A percentile compares a stretch with the other conserved stretches of the same genome.
Conservation (phyloP, 2,329 filamentous ascomycete species). For the Fusarium praegraminearum region DNA sequence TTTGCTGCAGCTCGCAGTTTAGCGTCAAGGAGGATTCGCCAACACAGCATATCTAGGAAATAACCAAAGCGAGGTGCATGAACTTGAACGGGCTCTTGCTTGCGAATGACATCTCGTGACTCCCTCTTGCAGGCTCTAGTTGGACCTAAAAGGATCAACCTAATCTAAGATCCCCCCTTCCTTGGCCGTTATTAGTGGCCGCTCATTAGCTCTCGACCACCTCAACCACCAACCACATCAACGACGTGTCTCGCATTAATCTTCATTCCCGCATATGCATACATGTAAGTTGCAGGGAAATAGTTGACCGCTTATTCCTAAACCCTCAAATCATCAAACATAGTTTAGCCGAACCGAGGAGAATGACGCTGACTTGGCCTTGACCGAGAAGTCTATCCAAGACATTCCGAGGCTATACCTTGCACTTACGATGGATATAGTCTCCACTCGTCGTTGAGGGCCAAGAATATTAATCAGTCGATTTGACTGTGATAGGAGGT, state of each 20-base stretch:
- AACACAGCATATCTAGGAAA: constrained; percentile 23
- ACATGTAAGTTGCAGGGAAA: background rate
- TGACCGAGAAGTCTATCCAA: constrained; percentile 1
- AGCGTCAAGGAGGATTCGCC: constrained; percentile 15
- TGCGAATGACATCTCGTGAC: constrained; percentile 35
- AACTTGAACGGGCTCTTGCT: constrained; percentile 17
- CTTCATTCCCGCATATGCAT: constrained; percentile 15
- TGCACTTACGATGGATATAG: background rate
- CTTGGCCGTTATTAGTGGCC: constrained; percentile 15
- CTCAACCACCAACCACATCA: constrained; percentile 22
- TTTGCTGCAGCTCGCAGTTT: constrained; percentile 19
- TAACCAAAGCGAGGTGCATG: constrained; percentile 24
- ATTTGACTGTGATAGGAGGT: constrained; percentile 16
- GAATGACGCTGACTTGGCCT: constrained; percentile 19
- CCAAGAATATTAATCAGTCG: constrained; percentile 12
- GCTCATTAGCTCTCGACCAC: background rate
- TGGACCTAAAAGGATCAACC: constrained; percentile 15
- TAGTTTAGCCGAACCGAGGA: background rate
- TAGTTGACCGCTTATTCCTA: constrained; percentile 32
- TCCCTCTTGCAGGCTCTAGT: constrained; percentile 32
- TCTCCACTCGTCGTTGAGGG: constrained; percentile 1
- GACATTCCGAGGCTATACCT: constrained; percentile 6
- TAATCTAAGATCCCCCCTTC: constrained; percentile 9
- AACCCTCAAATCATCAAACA: background rate
- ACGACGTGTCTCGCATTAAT: constrained; percentile 20